A percentile compares a stretch with the other conserved stretches of the same genome.
These are phyloP conservation scores for Biscogniauxia marginata DNA, from an alignment of 2,329 filamentous ascomycete species.

Conservation along the genomic window DNA sequence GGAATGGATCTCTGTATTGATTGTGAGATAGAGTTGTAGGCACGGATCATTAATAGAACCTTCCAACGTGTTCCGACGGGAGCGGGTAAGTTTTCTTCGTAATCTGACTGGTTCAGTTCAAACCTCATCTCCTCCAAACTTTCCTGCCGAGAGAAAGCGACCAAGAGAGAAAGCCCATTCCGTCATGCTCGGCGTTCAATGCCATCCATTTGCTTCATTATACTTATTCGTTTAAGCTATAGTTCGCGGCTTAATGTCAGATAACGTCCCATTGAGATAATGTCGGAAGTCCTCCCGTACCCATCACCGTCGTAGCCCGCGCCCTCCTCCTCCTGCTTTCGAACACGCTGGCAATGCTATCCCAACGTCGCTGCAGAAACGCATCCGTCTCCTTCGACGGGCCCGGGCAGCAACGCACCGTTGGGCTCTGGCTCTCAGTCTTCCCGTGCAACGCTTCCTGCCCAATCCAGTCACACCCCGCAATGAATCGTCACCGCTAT, in stretches of 20 bases:
- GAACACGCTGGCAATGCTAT: slow-evolving; percentile 1
- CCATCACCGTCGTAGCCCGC: neutral
- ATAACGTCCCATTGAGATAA: neutral
- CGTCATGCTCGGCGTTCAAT: too few relatives aligned
- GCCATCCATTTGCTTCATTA: neutral
- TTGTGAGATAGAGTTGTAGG: neutral
- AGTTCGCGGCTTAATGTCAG: neutral
- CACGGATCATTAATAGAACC: neutral
- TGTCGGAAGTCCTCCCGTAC: neutral
- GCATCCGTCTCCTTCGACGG: slow-evolving; percentile 4
- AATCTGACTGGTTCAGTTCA: too few relatives aligned
- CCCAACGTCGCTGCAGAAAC: slow-evolving; percentile 7
- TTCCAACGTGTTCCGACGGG: neutral
- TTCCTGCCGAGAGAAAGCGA: too few relatives aligned
- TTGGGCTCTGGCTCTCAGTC: slow-evolving; percentile 26
- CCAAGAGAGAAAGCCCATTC: too few relatives aligned
- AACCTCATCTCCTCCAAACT: too few relatives aligned
- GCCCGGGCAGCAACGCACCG: slow-evolving; percentile 23
- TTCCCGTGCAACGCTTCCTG: slow-evolving; percentile 25
- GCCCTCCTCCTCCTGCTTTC: neutral
- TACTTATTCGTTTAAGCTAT: neutral
- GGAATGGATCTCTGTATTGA: neutral
- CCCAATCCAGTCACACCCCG: slow-evolving; percentile 31
- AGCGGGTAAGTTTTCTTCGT: too few relatives aligned
- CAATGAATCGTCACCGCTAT: slow-evolving; percentile 29